phyloP scores from a whole-genome alignment of 2,329 filamentous ascomycete genomes.

The Thelonectria rubi region DNA sequence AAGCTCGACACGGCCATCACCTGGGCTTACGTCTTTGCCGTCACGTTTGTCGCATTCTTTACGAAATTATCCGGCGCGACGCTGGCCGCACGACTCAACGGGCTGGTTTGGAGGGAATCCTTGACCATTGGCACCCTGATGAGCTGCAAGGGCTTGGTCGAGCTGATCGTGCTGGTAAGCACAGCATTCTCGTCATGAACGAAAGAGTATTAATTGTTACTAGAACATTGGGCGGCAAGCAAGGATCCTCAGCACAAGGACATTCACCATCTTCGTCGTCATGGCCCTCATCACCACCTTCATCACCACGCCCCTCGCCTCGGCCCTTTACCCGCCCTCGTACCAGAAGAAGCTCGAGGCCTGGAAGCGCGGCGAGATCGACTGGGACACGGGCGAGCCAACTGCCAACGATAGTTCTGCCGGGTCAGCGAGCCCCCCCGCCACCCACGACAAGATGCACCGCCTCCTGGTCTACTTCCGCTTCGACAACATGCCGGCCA shows the following conservation, averaged over 20 bases:
- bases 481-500: slow-evolving; percentile 12
- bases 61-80: slow-evolving; percentile 86
- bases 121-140: slow-evolving; percentile 88
- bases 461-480: slow-evolving; percentile 10
- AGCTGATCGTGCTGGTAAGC: slow-evolving; percentile 75
- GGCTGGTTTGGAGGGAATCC: slow-evolving; percentile 85
- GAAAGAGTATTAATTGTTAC: too few species aligned
- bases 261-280: slow-evolving; percentile 92
- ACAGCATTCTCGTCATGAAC: background rate
- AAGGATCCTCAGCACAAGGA: slow-evolving; percentile 55
- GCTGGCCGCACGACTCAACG: slow-evolving; percentile 73
- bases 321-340: slow-evolving; percentile 74
- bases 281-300: slow-evolving; percentile 92
- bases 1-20: slow-evolving; percentile 81
- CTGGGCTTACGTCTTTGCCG: slow-evolving; percentile 88
- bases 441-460: slow-evolving; percentile 3
- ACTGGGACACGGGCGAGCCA: slow-evolving; percentile 67
- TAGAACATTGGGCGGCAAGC: slow-evolving; percentile 25
- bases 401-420: background rate
- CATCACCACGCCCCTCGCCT: slow-evolving; percentile 78
- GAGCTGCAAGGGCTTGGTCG: slow-evolving; percentile 95
- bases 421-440: too few species aligned
- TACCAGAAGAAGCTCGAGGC: slow-evolving; percentile 60
- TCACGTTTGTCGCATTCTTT: slow-evolving; percentile 81
- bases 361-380: slow-evolving; percentile 82